Percentiles rank a stretch among this genome's conserved stretches.
phyloP scores from a whole-genome alignment of 805 yeast species.

The Cyberlindnera americana region DNA sequence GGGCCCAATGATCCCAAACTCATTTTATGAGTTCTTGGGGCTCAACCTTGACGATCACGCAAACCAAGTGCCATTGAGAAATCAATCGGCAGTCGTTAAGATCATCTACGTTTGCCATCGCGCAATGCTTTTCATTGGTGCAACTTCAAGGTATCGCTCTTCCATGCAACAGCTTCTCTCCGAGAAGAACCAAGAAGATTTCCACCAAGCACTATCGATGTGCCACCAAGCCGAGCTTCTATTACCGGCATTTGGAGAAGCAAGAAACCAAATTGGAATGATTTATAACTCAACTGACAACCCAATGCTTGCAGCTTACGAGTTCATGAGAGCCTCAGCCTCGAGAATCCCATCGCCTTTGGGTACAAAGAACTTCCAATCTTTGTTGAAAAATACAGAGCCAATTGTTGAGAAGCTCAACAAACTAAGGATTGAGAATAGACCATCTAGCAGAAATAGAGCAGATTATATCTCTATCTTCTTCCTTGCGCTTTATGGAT shows the following conservation, averaged over 20 bases:
- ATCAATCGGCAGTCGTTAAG: conserved; percentile 18
- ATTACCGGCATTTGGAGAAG: conserved; percentile 67
- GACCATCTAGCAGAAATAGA: conserved; percentile 12
- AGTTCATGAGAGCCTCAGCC: conserved; percentile 43
- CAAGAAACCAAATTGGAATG: conserved; percentile 57
- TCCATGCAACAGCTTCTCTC: conserved; percentile 30
- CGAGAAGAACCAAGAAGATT: conserved; percentile 38
- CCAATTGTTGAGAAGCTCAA: conserved; percentile 27
- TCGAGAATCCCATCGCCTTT: conserved; percentile 39
- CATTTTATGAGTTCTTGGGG: conserved; percentile 16
- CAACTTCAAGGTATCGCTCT: conserved; percentile 54
- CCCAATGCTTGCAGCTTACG: conserved; percentile 32
- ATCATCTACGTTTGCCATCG: conserved; percentile 44
- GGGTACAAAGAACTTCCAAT: conserved; percentile 36
- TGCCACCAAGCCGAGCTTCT: conserved; percentile 53
- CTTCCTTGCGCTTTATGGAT: conserved; percentile 39
- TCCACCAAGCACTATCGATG: conserved; percentile 40
- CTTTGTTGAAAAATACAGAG: conserved; percentile 31
- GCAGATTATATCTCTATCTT: conserved; percentile 15
- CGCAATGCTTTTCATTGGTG: conserved; percentile 52
- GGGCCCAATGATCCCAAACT: conserved; percentile 23
- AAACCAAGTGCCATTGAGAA: conserved; percentile 8
- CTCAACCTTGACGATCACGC: conserved; percentile 11
- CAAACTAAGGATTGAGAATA: conserved; percentile 18
- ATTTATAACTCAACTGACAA: conserved; percentile 39